Evolutionary conservation across 495 filamentous ascomycete genomes (phyloP).

Genomic region (Aeminium ludgeri): DNA sequence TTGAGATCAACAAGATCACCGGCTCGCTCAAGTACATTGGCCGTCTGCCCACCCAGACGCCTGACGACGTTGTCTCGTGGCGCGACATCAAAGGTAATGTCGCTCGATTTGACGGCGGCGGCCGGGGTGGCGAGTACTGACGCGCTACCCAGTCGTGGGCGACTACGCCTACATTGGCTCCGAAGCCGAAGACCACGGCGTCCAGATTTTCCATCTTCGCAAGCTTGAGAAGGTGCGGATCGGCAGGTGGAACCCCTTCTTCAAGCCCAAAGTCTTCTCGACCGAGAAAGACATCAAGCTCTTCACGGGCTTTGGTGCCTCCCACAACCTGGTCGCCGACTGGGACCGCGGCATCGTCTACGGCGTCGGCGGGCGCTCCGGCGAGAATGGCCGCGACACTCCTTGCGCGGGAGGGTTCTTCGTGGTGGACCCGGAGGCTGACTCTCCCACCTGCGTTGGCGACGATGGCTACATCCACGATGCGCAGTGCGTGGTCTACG

Average conservation of each 20-base stretch:
- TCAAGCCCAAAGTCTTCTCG: conserved; percentile 7
- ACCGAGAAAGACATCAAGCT: conserved; percentile 3
- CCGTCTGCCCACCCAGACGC: conserved; percentile 32
- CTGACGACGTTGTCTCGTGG: conserved; percentile 28
- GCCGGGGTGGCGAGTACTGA: too few relatives aligned
- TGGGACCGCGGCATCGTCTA: conserved; percentile 1
- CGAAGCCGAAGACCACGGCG: conserved; percentile 32
- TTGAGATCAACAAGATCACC: conserved; percentile 17
- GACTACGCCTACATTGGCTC: conserved; percentile 35
- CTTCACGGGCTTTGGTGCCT: conserved; percentile 6
- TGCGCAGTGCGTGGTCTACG: conserved; percentile 30
- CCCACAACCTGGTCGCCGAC: conserved; percentile 11
- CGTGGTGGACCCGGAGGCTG: conserved; percentile 10
- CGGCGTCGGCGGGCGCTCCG: conserved; percentile 11
- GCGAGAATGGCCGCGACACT: conserved; percentile 16
- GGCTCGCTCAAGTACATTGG: conserved; percentile 10
- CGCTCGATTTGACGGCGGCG: too few relatives aligned
- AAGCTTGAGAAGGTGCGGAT: conserved; percentile 11
- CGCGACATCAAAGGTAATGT: conserved; percentile 34
- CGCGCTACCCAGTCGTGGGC: too few relatives aligned
- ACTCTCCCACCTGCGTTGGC: conserved; percentile 7
- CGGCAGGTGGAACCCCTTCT: background rate
- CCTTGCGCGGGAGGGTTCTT: conserved; percentile 6
- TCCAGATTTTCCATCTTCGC: conserved; percentile 38
- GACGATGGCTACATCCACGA: conserved; percentile 15